A percentile compares a stretch with the other conserved stretches of the same genome.
These are phyloP conservation scores for Tephrocybe sp. DNA, from an alignment of 768 basidiomycete species.

Conservation along the genomic window DNA sequence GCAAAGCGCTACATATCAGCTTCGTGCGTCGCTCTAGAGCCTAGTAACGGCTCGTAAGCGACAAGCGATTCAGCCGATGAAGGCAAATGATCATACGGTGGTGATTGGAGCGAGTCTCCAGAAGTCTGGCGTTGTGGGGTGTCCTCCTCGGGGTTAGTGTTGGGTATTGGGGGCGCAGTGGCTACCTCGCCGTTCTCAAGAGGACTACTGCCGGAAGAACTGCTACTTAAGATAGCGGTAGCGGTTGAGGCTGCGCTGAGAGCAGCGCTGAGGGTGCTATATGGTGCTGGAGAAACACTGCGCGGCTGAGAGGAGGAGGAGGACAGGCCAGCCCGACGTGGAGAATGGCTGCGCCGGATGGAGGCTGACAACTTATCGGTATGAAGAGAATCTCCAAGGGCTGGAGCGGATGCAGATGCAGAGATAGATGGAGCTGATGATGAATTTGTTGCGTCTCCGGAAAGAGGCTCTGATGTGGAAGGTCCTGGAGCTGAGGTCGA, in stretches of 20 bases:
- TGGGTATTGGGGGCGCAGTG: slow-evolving; percentile 21
- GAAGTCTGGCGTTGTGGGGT: slow-evolving; percentile 9
- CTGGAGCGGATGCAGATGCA: slow-evolving; percentile 24
- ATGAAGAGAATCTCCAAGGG: slow-evolving; percentile 18
- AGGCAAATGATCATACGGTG: slow-evolving; percentile 40
- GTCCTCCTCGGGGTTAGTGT: slow-evolving; percentile 17
- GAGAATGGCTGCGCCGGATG: slow-evolving; percentile 36
- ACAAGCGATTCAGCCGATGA: slow-evolving; percentile 44
- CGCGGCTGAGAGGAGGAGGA: slow-evolving; percentile 31
- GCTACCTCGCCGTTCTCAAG: slow-evolving; percentile 11
- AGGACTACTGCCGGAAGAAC: slow-evolving; percentile 7
- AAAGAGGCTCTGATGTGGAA: slow-evolving; percentile 29
- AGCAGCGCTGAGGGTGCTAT: slow-evolving; percentile 44
- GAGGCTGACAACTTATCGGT: slow-evolving; percentile 25
- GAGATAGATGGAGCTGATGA: slow-evolving; percentile 27
- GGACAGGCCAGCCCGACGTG: slow-evolving; percentile 25
- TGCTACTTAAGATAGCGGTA: slow-evolving; percentile 34
- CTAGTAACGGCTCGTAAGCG: slow-evolving; percentile 37
- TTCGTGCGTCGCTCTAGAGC: slow-evolving; percentile 21
- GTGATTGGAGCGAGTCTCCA: slow-evolving; percentile 17
- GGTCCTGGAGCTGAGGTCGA: slow-evolving; percentile 28
- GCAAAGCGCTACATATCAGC: slow-evolving; percentile 12
- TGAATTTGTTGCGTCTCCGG: slow-evolving; percentile 19
- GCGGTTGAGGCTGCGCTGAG: slow-evolving; percentile 46
- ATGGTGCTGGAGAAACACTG: slow-evolving; percentile 38